These are phyloP conservation scores for Taphrina communis DNA, from an alignment of 1,139 yeast species.

Conservation along the genomic window DNA sequence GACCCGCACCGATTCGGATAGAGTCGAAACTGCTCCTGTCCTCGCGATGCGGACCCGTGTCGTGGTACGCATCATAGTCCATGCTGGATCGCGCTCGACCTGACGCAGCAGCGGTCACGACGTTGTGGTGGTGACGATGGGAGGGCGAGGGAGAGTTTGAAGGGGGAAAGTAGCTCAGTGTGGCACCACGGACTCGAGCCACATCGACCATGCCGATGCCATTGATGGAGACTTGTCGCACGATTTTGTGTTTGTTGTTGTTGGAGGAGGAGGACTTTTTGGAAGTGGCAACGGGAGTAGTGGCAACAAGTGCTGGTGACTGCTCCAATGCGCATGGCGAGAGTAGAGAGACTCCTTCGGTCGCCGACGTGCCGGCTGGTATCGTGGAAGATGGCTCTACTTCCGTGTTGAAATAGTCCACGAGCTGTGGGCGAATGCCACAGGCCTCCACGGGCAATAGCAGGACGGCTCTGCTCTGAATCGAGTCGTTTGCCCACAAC, in stretches of 20 bases:
- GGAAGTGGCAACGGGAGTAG: not conserved
- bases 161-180: slow-evolving; percentile 26
- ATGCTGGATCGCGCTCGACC: not conserved
- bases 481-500: slow-evolving; percentile 46
- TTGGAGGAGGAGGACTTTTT: not conserved
- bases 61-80: not conserved
- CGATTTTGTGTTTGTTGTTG: not conserved
- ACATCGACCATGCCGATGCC: slow-evolving; percentile 20
- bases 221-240: slow-evolving; percentile 10
- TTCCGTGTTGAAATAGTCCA: not conserved
- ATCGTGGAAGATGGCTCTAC: not conserved
- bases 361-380: not conserved
- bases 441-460: slow-evolving; percentile 46
- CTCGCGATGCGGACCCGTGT: not conserved
- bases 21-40: slow-evolving; percentile 16
- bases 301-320: not conserved
- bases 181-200: slow-evolving; percentile 11
- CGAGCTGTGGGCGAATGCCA: slow-evolving; percentile 34
- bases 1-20: slow-evolving; percentile 21
- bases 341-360: not conserved
- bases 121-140: not conserved
- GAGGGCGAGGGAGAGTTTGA: slow-evolving; percentile 1
- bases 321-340: not conserved
- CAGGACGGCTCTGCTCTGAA: slow-evolving; percentile 45
- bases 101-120: not conserved